Conservation (phyloP, 2,329 filamentous ascomycete species). For the Rhynchosporium secalis region DNA sequence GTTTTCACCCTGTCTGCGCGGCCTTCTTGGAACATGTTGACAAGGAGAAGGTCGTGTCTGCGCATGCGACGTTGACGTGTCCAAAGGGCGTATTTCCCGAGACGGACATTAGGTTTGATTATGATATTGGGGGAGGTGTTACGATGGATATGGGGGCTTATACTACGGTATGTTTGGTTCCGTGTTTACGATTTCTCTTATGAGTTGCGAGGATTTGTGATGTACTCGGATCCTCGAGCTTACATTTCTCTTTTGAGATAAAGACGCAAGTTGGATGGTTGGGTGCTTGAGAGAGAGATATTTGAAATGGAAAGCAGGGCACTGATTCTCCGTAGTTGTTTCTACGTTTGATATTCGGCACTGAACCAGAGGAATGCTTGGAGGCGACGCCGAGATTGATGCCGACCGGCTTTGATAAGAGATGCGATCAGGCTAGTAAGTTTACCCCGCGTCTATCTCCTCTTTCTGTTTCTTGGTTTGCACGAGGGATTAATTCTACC, state of each 20-base stretch:
- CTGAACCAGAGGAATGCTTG: conserved; percentile 44
- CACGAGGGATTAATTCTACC: neutral
- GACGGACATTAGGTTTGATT: conserved; percentile 48
- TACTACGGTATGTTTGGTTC: conserved; percentile 1
- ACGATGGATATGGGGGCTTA: conserved; percentile 47
- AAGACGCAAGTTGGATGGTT: neutral
- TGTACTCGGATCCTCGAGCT: neutral
- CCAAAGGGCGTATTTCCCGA: conserved; percentile 39
- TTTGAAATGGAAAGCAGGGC: neutral
- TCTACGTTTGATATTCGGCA: conserved; percentile 44
- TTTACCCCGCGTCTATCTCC: neutral
- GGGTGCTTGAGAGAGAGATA: neutral
- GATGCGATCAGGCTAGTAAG: conserved; percentile 39
- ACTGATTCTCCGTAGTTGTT: conserved; percentile 30
- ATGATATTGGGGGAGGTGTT: conserved; percentile 41
- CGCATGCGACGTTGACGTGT: conserved; percentile 37
- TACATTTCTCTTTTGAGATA: no score
- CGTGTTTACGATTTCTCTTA: neutral
- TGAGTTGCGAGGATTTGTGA: neutral
- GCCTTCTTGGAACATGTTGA: conserved; percentile 45
- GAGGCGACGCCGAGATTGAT: conserved; percentile 37
- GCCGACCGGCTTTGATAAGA: conserved; percentile 37
- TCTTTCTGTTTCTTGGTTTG: neutral
- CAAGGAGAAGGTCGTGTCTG: conserved; percentile 42
- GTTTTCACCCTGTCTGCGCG: conserved; percentile 52